phyloP scores from a whole-genome alignment of 2,329 filamentous ascomycete species.

The Claviceps quebecensis region DNA sequence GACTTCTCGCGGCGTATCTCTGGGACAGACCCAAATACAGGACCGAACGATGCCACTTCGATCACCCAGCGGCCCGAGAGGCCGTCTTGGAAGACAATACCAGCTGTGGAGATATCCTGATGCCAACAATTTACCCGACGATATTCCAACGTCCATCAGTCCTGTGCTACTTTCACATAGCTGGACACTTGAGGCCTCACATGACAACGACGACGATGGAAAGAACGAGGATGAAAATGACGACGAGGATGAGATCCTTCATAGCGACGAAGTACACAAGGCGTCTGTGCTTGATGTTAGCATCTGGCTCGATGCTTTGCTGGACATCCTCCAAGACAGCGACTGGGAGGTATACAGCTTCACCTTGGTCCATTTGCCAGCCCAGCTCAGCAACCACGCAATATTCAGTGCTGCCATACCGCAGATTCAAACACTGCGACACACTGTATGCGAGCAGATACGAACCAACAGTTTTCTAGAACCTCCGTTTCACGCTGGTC shows the following conservation, averaged over 20 bases:
- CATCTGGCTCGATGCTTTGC: constrained; percentile 64
- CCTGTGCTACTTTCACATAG: constrained; percentile 32
- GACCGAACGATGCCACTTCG: constrained; percentile 29
- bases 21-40: constrained; percentile 30
- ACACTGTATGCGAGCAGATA: constrained; percentile 69
- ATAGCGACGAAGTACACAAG: constrained; percentile 21
- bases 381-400: constrained; percentile 80
- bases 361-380: constrained; percentile 69
- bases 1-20: constrained; percentile 36
- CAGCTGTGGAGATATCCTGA: constrained; percentile 48
- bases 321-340: constrained; percentile 57
- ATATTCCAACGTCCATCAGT: constrained; percentile 31
- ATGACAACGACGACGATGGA: not conserved
- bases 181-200: not conserved
- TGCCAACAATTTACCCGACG: constrained; percentile 37
- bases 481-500: constrained; percentile 61
- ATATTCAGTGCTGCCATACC: constrained; percentile 62
- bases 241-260: constrained; percentile 8
- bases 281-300: constrained; percentile 38
- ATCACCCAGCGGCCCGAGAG: constrained; percentile 26
- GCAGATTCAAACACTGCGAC: constrained; percentile 63
- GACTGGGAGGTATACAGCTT: constrained; percentile 94
- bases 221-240: not conserved
- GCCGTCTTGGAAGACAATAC: constrained; percentile 24
- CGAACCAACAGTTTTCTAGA: constrained; percentile 65